These are phyloP conservation scores for Drechslerella stenobrocha DNA, from an alignment of 2,329 filamentous ascomycete genomes.

Conservation along the genomic window DNA sequence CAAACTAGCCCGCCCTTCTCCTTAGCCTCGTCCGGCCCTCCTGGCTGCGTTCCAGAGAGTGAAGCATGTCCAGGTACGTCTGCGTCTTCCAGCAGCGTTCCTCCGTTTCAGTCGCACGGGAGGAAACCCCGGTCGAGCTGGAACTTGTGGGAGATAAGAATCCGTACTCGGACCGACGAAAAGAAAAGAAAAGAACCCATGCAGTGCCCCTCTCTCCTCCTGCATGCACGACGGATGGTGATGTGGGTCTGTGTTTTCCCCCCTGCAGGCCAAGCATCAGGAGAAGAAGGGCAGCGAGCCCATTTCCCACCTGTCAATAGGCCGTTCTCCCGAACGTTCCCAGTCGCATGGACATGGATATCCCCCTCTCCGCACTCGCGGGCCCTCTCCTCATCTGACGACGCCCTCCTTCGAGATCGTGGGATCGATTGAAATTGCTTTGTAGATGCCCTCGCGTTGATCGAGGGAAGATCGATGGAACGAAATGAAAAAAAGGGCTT, in stretches of 20 bases:
- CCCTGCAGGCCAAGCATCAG: slow-evolving; percentile 47
- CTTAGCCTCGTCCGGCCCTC: not conserved
- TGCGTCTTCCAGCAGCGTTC: slow-evolving; percentile 19
- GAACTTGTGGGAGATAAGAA: slow-evolving; percentile 11
- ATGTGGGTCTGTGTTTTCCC: slow-evolving; percentile 8
- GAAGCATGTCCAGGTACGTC: slow-evolving; percentile 4
- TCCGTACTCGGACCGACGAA: not conserved
- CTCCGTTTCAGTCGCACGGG: slow-evolving; percentile 48
- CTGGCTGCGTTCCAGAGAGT: not conserved
- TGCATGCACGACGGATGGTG: slow-evolving; percentile 27
- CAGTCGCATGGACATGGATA: slow-evolving; percentile 31
- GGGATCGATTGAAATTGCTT: not conserved
- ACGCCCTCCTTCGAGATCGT: too few species aligned
- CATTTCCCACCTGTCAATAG: slow-evolving; percentile 48
- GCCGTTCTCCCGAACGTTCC: slow-evolving; percentile 33
- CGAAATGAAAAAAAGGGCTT: not conserved
- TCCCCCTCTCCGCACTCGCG: slow-evolving; percentile 14
- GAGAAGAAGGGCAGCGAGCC: slow-evolving; percentile 44
- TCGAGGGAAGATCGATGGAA: slow-evolving; percentile 18
- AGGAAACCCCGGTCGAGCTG: slow-evolving; percentile 31
- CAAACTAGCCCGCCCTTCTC: slow-evolving; percentile 19
- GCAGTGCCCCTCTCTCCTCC: slow-evolving; percentile 14
- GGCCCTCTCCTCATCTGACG: too few species aligned
- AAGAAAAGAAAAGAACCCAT: slow-evolving; percentile 2
- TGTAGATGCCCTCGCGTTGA: slow-evolving; percentile 34